Evolutionary conservation across 164 flowering plant species (phyloP), one percentile per base, ranked within the genome.

Genomic region (Chloranthus sessilifolius): DNA sequence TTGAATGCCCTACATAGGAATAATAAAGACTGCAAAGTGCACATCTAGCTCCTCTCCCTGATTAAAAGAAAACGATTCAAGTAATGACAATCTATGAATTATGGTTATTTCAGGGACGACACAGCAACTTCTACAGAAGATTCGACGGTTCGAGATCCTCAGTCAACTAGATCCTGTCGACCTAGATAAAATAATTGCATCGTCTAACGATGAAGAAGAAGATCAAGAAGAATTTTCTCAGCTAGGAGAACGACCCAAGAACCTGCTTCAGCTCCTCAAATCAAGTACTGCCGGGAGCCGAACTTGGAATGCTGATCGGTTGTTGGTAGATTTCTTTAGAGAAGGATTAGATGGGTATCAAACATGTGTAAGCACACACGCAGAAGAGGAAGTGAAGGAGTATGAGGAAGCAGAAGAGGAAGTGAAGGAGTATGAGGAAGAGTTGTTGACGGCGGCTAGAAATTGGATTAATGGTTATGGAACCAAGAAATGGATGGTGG

Each of bases 121-220:
- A 33, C 58, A 74, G 43, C 78, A 72, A 49, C 75, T 63, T 15
- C 61, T 53, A 72, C 67, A 66, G 27, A 79, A 71, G 58, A 66
- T 62, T 19, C 43, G 66, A 23, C 59, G 73, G 20, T 69, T 71
- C 15, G 86, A 78, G 64, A 34, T 58, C 43, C 67, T 72, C 1
- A 52, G 79, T 23, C 47, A 67, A 41, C 34, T 79, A 19, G 80
- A 78, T 34, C 88, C 88, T 1, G 52, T 82, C 11, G 65, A 78
- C 67, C 55, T 85, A 22, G 67, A 69, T 26, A 66, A 65, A 45
- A 45, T 76, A 39, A 63, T 84, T 8, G 58, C 65, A 27, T 26
- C 56, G 23, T 50, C 55, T 2, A 55, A 29, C 27, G 7, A 3
- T n/a, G 50, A 55, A 23, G 47, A 60, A 37, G 51, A 44, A 1